Percentiles rank a stretch among this genome's conserved stretches.
Evolutionary conservation across 805 yeast species (phyloP).

Genomic region (Gaillardinia entomophila): DNA sequence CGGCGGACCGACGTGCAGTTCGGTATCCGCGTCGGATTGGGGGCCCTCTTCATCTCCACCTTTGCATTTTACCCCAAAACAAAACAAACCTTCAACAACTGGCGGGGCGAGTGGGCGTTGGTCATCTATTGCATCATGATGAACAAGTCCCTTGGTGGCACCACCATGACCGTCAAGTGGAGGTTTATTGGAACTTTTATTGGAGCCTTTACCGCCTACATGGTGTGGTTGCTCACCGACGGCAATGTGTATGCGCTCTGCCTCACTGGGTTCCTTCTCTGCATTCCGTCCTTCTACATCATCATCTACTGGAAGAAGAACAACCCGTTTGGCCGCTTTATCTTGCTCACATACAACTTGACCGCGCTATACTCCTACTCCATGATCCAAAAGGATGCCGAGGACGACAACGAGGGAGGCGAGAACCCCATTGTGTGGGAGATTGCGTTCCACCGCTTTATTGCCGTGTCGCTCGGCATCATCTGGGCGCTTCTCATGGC

Average conservation of each 20-base stretch:
- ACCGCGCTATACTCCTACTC: constrained; percentile 74
- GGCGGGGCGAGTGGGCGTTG: constrained; percentile 83
- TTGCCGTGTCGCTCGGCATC: constrained; percentile 68
- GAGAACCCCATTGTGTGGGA: constrained; percentile 61
- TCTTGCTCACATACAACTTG: constrained; percentile 69
- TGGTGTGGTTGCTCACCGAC: constrained; percentile 53
- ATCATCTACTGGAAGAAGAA: constrained; percentile 62
- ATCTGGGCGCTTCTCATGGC: constrained; percentile 74
- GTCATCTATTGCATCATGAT: constrained; percentile 79
- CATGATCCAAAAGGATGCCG: constrained; percentile 51
- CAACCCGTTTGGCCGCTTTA: constrained; percentile 63
- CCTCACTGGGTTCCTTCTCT: constrained; percentile 39
- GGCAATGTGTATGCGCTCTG: constrained; percentile 52
- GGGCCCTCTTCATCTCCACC: constrained; percentile 58
- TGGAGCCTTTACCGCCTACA: constrained; percentile 61
- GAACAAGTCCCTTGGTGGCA: constrained; percentile 82
- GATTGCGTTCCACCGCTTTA: constrained; percentile 73
- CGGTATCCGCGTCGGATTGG: constrained; percentile 74
- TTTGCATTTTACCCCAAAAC: constrained; percentile 64
- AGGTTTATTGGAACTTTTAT: constrained; percentile 67
- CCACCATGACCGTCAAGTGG: constrained; percentile 73
- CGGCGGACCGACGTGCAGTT: constrained; percentile 67
- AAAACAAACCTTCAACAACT: constrained; percentile 47
- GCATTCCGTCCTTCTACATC: constrained; percentile 48
- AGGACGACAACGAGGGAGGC: constrained; percentile 65